Percentiles rank a stretch among this genome's conserved stretches.
These are phyloP conservation scores for Leccinum solheimii DNA, from an alignment of 1,284 basidiomycete genomes.

Conservation along the genomic window DNA sequence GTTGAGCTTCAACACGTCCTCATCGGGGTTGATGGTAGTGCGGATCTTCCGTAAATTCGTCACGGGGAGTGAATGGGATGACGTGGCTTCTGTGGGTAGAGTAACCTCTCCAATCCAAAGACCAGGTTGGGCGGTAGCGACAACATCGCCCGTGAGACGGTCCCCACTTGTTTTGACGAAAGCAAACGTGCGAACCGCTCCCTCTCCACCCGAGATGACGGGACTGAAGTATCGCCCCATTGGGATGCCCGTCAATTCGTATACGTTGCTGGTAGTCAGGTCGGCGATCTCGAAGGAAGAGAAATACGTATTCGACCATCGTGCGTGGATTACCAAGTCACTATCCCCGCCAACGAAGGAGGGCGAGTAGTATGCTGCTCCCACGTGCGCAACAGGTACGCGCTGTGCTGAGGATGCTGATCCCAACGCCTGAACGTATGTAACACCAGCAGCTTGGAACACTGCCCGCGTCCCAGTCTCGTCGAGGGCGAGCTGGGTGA, in stretches of 20 bases:
- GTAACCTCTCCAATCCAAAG: conserved; percentile 62
- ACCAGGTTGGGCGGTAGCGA: conserved; percentile 62
- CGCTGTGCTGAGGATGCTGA: conserved; percentile 25
- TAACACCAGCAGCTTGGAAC: conserved; percentile 67
- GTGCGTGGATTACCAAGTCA: conserved; percentile 58
- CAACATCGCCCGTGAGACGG: conserved; percentile 57
- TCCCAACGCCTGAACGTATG: conserved; percentile 53
- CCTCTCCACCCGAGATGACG: conserved; percentile 45
- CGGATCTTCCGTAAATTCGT: conserved; percentile 44
- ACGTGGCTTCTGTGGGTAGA: conserved; percentile 40
- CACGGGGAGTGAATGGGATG: conserved; percentile 35
- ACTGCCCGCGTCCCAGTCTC: conserved; percentile 51
- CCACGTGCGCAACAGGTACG: conserved; percentile 50
- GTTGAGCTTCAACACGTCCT: conserved; percentile 44
- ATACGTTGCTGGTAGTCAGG: conserved; percentile 43
- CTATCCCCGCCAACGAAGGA: conserved; percentile 54
- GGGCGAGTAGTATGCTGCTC: conserved; percentile 65
- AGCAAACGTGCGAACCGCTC: conserved; percentile 49
- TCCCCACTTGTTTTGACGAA: conserved; percentile 64
- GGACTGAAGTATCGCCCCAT: conserved; percentile 65
- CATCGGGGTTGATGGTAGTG: conserved; percentile 43
- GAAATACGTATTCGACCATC: conserved; percentile 68
- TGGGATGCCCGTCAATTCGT: conserved; percentile 56
- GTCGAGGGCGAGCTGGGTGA: conserved; percentile 59
- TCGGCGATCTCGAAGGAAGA: conserved; percentile 66